Evolutionary conservation across 176 grass and related monocot species (phyloP), one percentile per base, ranked within the genome.

Genomic region (Musa beccarii): DNA sequence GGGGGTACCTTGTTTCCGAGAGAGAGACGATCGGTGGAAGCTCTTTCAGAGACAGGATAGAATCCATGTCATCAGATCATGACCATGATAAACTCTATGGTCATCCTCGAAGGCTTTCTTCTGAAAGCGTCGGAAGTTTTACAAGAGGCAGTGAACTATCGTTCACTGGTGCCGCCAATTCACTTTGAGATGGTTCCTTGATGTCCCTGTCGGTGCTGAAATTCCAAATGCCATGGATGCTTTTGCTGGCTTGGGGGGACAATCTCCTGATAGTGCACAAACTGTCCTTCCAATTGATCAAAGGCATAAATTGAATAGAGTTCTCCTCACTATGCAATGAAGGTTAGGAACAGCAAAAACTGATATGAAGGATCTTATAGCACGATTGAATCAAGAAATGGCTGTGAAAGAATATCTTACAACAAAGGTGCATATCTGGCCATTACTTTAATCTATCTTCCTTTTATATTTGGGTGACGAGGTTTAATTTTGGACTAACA

Each of bases 301-400:
- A 81, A 92, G 80, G 73, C 79, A 86, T 66, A 99, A 89, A 72
- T 80, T 99, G 71, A 84, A 76, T 81, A 99, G 91, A 87, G 83
- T 89, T 88, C 81, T 99, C 63, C 51, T 92, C 76, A 99, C 79
- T 49, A 72, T 99, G 85, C 86, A 92, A 86, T 78, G 83, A 82
- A 99, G 96, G 81, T 81, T 86, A 66, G 85, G 70, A 68, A 99
- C 96, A 51, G 61, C 86, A 84, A 99, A 89, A 85, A 92, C 83
- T 19, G 96, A 99, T 79, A 94, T 95, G 96, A 91, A 99, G 76
- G 91, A 99, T 99, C 89, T 99, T 73, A 99, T 94, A 81, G 86
- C 91, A 83, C 79, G 96, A 70, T 59, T 99, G 82, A 92, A 92
- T 89, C 90, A 99, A 80, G 96, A 94, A 89, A 89, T 72, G 53